phyloP scores from a whole-genome alignment of 768 basidiomycete genomes.

The Gloeophyllum trabeum region DNA sequence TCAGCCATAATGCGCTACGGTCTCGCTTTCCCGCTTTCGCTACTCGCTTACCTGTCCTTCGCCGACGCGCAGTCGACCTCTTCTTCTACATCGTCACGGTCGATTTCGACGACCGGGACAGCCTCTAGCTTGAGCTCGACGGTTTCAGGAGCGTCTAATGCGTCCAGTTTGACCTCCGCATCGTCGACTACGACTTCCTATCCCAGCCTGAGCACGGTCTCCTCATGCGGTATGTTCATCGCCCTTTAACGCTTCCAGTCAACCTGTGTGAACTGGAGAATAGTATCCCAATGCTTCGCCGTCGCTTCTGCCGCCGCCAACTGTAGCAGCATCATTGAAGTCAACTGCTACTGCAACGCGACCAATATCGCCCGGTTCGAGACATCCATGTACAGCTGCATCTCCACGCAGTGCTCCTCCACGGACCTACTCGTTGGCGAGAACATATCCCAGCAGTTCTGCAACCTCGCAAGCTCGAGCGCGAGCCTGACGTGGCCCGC shows the following conservation, averaged over 20 bases:
- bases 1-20: background rate
- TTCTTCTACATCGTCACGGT: background rate
- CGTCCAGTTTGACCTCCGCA: background rate
- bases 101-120: background rate
- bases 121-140: background rate
- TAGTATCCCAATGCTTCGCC: slow-evolving; percentile 35
- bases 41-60: background rate
- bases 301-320: slow-evolving; percentile 24
- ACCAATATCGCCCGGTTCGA: slow-evolving; percentile 12
- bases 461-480: background rate
- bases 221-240: slow-evolving; percentile 9
- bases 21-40: background rate
- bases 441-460: background rate
- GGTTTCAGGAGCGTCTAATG: background rate
- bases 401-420: background rate
- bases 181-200: slow-evolving; percentile 10
- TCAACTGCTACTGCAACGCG: slow-evolving; percentile 38
- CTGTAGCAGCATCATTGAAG: slow-evolving; percentile 32
- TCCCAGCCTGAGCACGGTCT: slow-evolving; percentile 10
- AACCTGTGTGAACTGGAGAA: background rate
- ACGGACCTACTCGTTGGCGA: background rate
- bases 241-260: background rate
- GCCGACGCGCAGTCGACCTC: background rate
- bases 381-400: background rate
- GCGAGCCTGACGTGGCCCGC: background rate